These are phyloP conservation scores for Talaromyces ruber DNA, from an alignment of 495 filamentous ascomycete genomes.

Conservation along the genomic window DNA sequence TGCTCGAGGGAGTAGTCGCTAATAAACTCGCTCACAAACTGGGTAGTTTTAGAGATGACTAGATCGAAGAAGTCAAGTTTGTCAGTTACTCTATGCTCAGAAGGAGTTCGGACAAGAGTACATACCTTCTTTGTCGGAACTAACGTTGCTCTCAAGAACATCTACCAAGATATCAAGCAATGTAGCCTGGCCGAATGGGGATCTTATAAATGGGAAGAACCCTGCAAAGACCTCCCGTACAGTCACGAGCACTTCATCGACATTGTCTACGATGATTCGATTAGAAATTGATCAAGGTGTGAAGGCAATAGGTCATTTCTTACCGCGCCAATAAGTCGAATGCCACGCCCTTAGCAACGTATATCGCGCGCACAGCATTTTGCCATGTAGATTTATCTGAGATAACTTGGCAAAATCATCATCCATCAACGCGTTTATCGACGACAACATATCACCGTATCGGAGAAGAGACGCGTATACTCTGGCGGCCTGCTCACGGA, in stretches of 20 bases:
- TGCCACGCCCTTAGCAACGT: conserved; percentile 31
- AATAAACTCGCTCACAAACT: neutral
- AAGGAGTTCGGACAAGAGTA: neutral
- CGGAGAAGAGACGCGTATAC: conserved; percentile 62
- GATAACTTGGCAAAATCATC: conserved; percentile 20
- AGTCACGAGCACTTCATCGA: conserved; percentile 18
- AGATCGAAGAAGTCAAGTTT: neutral
- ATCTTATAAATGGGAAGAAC: conserved; percentile 22
- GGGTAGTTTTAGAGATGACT: neutral
- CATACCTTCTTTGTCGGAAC: conserved; percentile 22
- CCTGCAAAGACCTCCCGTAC: conserved; percentile 19
- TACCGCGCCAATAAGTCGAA: conserved; percentile 28
- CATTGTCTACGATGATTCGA: conserved; percentile 15
- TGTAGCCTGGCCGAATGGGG: conserved; percentile 30
- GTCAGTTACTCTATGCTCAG: neutral
- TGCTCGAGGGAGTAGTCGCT: neutral
- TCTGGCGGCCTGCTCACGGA: conserved; percentile 82
- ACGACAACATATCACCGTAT: conserved; percentile 37
- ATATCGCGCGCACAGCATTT: conserved; percentile 42
- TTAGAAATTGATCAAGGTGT: neutral
- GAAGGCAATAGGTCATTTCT: conserved; percentile 2
- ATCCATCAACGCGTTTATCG: conserved; percentile 39
- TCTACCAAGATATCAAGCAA: conserved; percentile 37
- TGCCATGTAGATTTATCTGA: conserved; percentile 61
- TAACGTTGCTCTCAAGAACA: conserved; percentile 23